Evolutionary conservation across 345 rosid species (phyloP), one percentile per base, ranked within the genome.

Genomic region (Camelina sativa): DNA sequence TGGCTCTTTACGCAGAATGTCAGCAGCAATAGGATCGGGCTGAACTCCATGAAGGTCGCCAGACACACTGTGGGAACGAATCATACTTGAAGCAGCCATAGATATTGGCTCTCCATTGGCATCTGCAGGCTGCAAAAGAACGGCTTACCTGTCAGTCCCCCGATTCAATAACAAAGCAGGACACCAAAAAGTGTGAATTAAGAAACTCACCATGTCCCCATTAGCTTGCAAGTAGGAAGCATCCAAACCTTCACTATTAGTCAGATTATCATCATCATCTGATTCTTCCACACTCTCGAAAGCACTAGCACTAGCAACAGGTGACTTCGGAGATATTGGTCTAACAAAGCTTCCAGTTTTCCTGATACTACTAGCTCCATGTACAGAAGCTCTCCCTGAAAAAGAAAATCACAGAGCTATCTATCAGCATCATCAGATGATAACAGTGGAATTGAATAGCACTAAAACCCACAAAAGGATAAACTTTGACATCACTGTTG

Each of bases 21-120:
- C 99, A 74, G 99, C 99, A 1, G 99, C 93, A 77, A 96, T 87
- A 71, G 98, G 99, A 84, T 96, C 95, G 23, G 99, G 98, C 81
- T 88, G 99, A 80, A 96, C 98, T 38, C 97, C 99, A 84, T 92
- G 98, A 60, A 96, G 83, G 69, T 96, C 97, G 28, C 97, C 98
- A 50, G 99, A 86, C 11, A 91, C 87, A 75, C 99, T 92, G 72
- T 96, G 98, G 41, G 99, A 88, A 48, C 96, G 90, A 79, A 96
- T 93, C 93, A 92, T 88, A 73, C 82, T 88, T 53, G 97, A 80
- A 71, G 96, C 85, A 68, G 85, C 87, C 73, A 84, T 41, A 53
- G 88, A 54, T n/a, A 83, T 67, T 73, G 78, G 86, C 65, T 88
- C 98, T 66, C 82, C 92, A 77, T 81, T 86, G 32, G 86, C 86